Conservation (phyloP, 2,329 filamentous ascomycete species). For the Botrytis fragariae region DNA sequence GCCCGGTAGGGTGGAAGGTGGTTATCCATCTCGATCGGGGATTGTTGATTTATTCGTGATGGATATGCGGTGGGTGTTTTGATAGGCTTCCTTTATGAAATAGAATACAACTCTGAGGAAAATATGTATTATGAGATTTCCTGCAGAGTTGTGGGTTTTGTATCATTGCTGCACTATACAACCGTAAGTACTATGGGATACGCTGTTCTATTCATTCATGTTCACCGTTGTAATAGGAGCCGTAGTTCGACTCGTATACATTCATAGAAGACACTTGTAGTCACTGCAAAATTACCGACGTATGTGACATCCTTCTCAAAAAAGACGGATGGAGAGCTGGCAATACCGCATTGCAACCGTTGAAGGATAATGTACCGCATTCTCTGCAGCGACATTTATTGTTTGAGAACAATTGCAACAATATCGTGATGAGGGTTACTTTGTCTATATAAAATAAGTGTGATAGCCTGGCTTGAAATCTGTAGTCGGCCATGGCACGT, state of each 20-base stretch:
- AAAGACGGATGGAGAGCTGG: background rate
- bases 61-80: background rate
- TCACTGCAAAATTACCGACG: background rate
- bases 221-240: background rate
- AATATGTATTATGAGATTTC: background rate
- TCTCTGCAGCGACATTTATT: background rate
- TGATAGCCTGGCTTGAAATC: too few relatives aligned
- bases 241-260: background rate
- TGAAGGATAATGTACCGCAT: background rate
- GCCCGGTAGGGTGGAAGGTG: background rate
- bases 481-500: accelerated
- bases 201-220: accelerated
- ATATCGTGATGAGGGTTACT: background rate
- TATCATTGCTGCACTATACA: background rate
- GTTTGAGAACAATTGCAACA: background rate
- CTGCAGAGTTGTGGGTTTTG: background rate
- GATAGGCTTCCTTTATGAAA: too few relatives aligned
- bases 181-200: background rate
- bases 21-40: background rate
- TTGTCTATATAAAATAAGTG: background rate
- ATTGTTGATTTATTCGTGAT: background rate
- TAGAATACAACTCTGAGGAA: background rate
- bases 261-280: background rate
- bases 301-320: background rate
- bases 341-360: background rate